phyloP scores from a whole-genome alignment of 1,284 basidiomycete genomes.

The Trametes sp. region DNA sequence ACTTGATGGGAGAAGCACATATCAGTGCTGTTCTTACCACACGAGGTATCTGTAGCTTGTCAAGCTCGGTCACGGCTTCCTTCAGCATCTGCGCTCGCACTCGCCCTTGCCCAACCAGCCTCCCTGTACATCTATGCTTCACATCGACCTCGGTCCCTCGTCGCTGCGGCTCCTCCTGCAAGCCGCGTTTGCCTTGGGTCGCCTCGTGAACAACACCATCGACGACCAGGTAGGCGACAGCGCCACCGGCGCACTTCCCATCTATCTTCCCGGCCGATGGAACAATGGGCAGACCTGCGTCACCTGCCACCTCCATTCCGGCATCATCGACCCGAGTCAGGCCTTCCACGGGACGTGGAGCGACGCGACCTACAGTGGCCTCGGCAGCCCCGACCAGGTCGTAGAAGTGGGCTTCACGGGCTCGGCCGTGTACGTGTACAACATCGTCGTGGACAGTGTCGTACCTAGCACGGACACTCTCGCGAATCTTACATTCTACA shows the following conservation, averaged over 20 bases:
- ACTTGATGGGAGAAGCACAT: no score
- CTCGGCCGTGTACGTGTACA: slow-evolving; percentile 21
- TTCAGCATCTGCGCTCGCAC: no score
- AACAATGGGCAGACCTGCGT: slow-evolving; percentile 9
- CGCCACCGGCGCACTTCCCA: slow-evolving; percentile 4
- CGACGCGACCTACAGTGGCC: slow-evolving; percentile 9
- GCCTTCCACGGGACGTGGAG: slow-evolving; percentile 26
- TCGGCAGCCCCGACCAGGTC: not conserved
- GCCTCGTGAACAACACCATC: slow-evolving; percentile 21
- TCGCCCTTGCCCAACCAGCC: no score
- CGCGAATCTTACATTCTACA: slow-evolving; percentile 17
- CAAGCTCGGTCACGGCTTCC: no score
- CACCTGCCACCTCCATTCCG: slow-evolving; percentile 8
- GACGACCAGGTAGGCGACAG: slow-evolving; percentile 24
- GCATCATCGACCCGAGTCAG: slow-evolving; percentile 2
- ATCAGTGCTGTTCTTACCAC: no score
- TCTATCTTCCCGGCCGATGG: slow-evolving; percentile 11
- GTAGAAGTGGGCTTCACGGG: slow-evolving; percentile 20
- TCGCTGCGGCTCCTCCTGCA: no score
- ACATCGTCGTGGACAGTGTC: slow-evolving; percentile 10
- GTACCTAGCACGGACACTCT: not conserved
- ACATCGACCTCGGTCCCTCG: no score
- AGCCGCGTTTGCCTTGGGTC: not conserved
- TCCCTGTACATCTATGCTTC: no score
- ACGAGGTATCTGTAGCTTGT: no score